phyloP scores from a whole-genome alignment of 2,329 filamentous ascomycete species.

The Penicillium sp. region DNA sequence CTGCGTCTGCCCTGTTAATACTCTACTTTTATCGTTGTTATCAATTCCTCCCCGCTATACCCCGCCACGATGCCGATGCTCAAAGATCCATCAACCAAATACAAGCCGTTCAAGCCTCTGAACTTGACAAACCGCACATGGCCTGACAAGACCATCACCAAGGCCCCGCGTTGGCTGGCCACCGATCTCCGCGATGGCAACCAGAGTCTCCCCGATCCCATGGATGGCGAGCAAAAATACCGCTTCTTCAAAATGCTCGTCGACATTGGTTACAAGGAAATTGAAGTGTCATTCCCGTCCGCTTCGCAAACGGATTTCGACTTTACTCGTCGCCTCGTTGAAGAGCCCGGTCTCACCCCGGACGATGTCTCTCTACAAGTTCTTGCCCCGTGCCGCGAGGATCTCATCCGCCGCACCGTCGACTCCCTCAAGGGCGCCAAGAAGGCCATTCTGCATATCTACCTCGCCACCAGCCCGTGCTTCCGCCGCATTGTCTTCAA shows the following conservation, averaged over 20 bases:
- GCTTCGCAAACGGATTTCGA: constrained; percentile 94
- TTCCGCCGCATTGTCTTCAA: constrained; percentile 89
- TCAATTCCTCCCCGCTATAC: constrained; percentile 21
- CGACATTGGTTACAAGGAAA: constrained; percentile 93
- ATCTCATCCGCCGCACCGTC: constrained; percentile 84
- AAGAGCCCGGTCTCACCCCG: constrained; percentile 75
- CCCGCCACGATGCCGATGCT: constrained; percentile 40
- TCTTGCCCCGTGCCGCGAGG: constrained; percentile 82
- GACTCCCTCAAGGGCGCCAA: constrained; percentile 83
- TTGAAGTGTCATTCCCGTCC: constrained; percentile 92
- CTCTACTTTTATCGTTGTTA: constrained; percentile 15
- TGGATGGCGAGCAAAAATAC: constrained; percentile 96
- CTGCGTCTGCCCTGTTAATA: constrained; percentile 4
- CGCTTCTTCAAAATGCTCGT: constrained; percentile 91
- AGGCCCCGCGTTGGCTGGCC: constrained; percentile 83
- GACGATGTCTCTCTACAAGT: constrained; percentile 92
- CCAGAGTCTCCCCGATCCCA: constrained; percentile 86
- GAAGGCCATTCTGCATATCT: constrained; percentile 92
- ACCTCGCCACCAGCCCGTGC: constrained; percentile 91
- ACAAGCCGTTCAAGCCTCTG: constrained; percentile 44
- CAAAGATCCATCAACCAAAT: constrained; percentile 48
- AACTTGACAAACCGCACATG: constrained; percentile 58
- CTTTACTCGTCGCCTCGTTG: constrained; percentile 80
- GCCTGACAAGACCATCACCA: constrained; percentile 75
- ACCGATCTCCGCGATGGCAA: constrained; percentile 89